Evolutionary conservation across 1,139 yeast genomes (phyloP).

Genomic region (Nakaseomyces kungkrabaensis): DNA sequence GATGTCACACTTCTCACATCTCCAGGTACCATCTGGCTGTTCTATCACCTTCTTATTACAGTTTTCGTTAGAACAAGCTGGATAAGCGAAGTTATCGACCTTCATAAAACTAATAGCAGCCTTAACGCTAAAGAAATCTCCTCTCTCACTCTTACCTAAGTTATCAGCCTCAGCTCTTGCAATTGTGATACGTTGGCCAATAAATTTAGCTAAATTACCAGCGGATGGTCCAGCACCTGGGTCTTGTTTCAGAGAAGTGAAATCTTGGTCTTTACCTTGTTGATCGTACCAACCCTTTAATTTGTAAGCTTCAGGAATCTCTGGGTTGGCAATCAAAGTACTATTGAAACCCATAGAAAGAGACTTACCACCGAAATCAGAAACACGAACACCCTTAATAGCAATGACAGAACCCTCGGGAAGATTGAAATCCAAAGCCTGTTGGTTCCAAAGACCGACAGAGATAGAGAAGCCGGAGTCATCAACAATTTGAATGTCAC

Average conservation of each 20-base stretch:
- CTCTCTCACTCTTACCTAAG: slow-evolving; percentile 62
- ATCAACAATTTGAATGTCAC: slow-evolving; percentile 82
- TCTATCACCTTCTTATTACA: slow-evolving; percentile 81
- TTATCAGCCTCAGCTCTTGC: slow-evolving; percentile 58
- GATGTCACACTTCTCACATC: slow-evolving; percentile 86
- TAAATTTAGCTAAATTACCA: slow-evolving; percentile 20
- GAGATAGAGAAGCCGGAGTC: slow-evolving; percentile 66
- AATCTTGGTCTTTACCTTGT: slow-evolving; percentile 54
- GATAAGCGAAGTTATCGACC: slow-evolving; percentile 72
- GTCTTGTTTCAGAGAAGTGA: slow-evolving; percentile 49
- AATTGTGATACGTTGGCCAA: slow-evolving; percentile 52
- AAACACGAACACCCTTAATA: slow-evolving; percentile 79
- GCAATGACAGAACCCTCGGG: slow-evolving; percentile 87
- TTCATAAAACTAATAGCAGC: slow-evolving; percentile 66
- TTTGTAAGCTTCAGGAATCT: slow-evolving; percentile 74
- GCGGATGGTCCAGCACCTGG: slow-evolving; percentile 26
- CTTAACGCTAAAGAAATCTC: slow-evolving; percentile 68
- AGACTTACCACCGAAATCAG: slow-evolving; percentile 82
- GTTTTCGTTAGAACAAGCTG: slow-evolving; percentile 70
- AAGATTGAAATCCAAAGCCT: slow-evolving; percentile 64
- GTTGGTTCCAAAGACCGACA: slow-evolving; percentile 85
- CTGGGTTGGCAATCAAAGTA: slow-evolving; percentile 70
- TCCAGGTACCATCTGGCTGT: slow-evolving; percentile 68
- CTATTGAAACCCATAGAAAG: slow-evolving; percentile 77
- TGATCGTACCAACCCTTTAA: slow-evolving; percentile 94